Evolutionary conservation across 192 early-diverging fungal species (phyloP).

Genomic region (Linnemannia hyalina): DNA sequence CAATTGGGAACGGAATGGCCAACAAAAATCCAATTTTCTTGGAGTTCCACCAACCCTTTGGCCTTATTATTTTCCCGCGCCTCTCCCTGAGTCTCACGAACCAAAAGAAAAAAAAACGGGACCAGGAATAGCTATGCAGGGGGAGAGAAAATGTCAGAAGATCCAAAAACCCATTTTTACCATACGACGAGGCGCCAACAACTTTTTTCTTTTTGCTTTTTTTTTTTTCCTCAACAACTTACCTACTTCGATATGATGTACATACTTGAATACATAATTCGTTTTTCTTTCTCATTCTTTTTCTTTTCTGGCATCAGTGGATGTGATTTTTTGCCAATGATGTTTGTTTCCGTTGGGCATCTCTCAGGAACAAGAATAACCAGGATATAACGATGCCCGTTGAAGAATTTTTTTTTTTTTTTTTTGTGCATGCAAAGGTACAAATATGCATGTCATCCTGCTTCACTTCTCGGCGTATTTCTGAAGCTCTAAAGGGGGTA

Average conservation of each 20-base stretch:
- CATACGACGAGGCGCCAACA: neutral
- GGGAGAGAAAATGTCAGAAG: too few relatives aligned
- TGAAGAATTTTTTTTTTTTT: too few relatives aligned
- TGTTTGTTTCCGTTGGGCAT: neutral
- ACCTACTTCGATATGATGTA: conserved; percentile 3
- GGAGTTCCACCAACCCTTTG: too few relatives aligned
- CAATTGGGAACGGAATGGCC: neutral
- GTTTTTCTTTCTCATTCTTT: neutral
- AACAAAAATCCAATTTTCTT: neutral
- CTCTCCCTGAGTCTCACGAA: neutral
- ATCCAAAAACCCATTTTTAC: too few relatives aligned
- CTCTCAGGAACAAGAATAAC: neutral
- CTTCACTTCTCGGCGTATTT: neutral
- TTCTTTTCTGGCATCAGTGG: neutral
- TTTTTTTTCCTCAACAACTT: neutral
- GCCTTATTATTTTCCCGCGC: neutral
- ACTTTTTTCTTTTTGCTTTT: neutral
- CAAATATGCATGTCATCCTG: neutral
- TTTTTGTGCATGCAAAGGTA: too few relatives aligned
- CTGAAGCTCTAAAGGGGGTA: neutral
- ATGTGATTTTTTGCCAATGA: neutral
- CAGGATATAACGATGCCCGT: too few relatives aligned
- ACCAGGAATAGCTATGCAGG: neutral
- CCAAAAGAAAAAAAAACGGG: neutral
- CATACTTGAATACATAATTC: neutral